Conservation (phyloP, 345 rosid genomes). For the Pistacia atlantica region DNA sequence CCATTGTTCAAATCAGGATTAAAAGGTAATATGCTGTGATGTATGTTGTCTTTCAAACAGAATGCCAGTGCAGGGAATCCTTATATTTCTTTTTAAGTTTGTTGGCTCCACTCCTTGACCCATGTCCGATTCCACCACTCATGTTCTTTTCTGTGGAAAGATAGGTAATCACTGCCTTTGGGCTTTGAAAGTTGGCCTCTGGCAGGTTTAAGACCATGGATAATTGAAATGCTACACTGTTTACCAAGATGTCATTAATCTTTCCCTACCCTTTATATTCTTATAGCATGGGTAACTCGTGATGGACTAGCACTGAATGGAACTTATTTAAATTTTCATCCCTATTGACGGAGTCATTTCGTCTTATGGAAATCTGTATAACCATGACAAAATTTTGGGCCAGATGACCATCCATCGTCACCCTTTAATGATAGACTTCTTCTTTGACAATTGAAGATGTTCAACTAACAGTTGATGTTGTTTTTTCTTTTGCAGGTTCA, state of each 20-base stretch:
- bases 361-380: not conserved
- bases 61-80: not conserved
- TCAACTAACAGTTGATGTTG: not conserved
- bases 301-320: not conserved
- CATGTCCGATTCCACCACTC: not conserved
- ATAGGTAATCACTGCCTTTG: not conserved
- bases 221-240: not conserved
- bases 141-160: not conserved
- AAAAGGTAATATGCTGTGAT: not conserved
- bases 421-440: not conserved
- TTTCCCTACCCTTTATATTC: not conserved
- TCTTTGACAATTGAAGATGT: not conserved
- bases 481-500: constrained; percentile 59
- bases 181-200: not conserved
- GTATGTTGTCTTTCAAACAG: not conserved
- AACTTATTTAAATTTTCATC: not conserved
- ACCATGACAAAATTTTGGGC: not conserved
- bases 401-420: not conserved
- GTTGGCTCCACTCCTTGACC: not conserved
- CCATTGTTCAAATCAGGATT: not conserved
- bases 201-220: not conserved
- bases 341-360: not conserved
- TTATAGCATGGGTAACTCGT: not conserved
- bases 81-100: not conserved
- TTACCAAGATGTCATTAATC: not conserved